Evolutionary conservation across 2,329 filamentous ascomycete species (phyloP), one percentile per base, ranked within the genome.

Genomic region (Cercospora citrullina): DNA sequence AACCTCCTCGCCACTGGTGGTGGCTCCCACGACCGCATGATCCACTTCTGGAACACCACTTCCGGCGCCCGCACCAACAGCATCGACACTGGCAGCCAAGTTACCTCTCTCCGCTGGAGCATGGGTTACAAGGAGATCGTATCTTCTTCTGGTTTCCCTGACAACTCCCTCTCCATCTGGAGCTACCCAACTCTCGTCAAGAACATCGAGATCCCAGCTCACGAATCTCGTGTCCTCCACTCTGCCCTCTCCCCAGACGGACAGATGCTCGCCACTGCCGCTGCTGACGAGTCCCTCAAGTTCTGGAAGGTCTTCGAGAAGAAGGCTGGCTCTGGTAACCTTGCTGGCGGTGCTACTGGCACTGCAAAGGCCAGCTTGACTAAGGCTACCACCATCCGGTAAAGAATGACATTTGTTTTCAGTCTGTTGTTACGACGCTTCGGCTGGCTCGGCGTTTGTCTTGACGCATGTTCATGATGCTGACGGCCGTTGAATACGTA

Each of bases 271-370:
- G 95, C 95, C 61, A 99, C 95, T 62, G 94, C 95, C 69, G 92
- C 94, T 75, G 94, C 94, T 42, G 95, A 99, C 77, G 95, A 99
- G 86, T 94, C 91, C 78, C 86, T 99, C 81, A 99, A 99, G 85
- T 99, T 99, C 87, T 99, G 95, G 95, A 99, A 99, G 89, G 87
- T 99, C 75, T 99, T 99, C 78, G 95, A 99, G 87, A 97, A 97
- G 88, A 98, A 97, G 88, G 85, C 94, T 18, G 93, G 93, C 68
- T 84, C 87, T 69, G 87, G 89, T 62, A 87, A 88, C 60, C 79
- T 85, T 33, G 84, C 89, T 64, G 86, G 87, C 69, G 86, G 89
- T 67, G 89, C 89, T 71, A 84, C 90, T 68, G 90, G 90, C 60
- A 87, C 87, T 81, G 94, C 94, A 84, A 93, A 84, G 78, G 80